Evolutionary conservation across 1,284 basidiomycete genomes (phyloP).

Genomic region (Tetrapyrgos nigripes): DNA sequence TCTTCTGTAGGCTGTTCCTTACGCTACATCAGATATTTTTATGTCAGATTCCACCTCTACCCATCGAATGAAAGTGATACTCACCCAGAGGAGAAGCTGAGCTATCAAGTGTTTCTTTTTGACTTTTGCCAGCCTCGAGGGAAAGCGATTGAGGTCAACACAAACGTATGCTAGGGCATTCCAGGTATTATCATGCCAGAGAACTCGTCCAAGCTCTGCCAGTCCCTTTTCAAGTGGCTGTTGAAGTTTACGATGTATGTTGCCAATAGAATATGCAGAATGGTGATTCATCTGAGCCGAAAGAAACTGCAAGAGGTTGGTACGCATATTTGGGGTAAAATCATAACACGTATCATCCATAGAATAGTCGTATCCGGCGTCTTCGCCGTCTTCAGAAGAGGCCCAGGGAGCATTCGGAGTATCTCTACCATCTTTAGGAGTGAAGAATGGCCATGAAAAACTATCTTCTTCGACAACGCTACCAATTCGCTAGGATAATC

Average conservation of each 20-base stretch:
- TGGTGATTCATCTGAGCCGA: not conserved
- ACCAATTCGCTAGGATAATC: not conserved
- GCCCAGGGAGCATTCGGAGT: not conserved
- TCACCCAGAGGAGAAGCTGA: conserved; percentile 5
- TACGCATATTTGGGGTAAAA: not conserved
- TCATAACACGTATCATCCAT: not conserved
- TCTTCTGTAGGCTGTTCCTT: not conserved
- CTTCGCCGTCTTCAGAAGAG: not conserved
- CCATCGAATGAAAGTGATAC: not conserved
- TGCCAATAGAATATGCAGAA: conserved; percentile 1
- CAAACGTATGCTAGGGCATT: not conserved
- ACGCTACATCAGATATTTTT: not conserved
- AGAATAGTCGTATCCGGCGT: too few species aligned
- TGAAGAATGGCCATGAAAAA: too few species aligned
- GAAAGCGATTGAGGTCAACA: not conserved
- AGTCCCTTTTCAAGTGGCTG: not conserved
- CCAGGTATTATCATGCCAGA: not conserved
- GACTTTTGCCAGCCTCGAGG: not conserved
- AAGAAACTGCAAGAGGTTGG: not conserved
- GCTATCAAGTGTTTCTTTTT: not conserved
- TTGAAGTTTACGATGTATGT: not conserved
- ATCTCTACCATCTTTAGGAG: too few species aligned
- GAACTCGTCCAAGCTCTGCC: not conserved
- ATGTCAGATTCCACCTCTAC: not conserved
- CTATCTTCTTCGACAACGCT: too few species aligned